Conservation (phyloP, 2,329 filamentous ascomycete genomes). For the Talaromyces amestolkiae region DNA sequence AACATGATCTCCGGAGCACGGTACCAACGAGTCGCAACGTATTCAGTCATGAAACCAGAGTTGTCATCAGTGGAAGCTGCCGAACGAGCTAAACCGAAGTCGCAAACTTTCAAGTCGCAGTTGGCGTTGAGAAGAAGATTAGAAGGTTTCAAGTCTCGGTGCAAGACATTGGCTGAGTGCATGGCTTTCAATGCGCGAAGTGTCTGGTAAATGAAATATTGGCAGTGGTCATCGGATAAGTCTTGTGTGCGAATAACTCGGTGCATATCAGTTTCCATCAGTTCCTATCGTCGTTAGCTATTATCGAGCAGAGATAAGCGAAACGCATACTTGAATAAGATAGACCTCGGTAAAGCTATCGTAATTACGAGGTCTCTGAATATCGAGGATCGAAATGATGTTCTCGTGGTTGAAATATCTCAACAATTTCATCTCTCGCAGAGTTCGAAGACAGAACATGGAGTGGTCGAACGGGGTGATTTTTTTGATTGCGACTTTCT, state of each 20-base stretch:
- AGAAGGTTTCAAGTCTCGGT: constrained; percentile 95
- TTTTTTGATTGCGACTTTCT: constrained; percentile 99
- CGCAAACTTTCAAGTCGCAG: constrained; percentile 98
- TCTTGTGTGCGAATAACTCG: constrained; percentile 98
- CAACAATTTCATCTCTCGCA: constrained; percentile 98
- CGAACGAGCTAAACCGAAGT: constrained; percentile 93
- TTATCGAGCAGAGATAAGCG: background rate
- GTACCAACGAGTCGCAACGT: constrained; percentile 98
- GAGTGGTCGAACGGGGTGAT: constrained; percentile 99
- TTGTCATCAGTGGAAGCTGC: constrained; percentile 98
- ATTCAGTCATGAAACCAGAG: constrained; percentile 99
- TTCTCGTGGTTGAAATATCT: constrained; percentile 99
- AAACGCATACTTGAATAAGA: constrained; percentile 76
- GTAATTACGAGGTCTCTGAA: constrained; percentile 95
- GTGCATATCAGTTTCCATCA: constrained; percentile 99
- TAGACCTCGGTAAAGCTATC: constrained; percentile 97
- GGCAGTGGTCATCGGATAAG: constrained; percentile 97
- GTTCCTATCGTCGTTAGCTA: constrained; percentile 59
- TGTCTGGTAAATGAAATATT: constrained; percentile 99
- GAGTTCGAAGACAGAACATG: constrained; percentile 94
- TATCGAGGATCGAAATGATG: constrained; percentile 98
- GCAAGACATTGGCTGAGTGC: constrained; percentile 97
- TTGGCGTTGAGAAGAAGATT: constrained; percentile 97
- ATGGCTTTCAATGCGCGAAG: constrained; percentile 96
- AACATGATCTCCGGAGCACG: constrained; percentile 99